phyloP scores from a whole-genome alignment of 2,329 filamentous ascomycete genomes.

The Microsporum canis region DNA sequence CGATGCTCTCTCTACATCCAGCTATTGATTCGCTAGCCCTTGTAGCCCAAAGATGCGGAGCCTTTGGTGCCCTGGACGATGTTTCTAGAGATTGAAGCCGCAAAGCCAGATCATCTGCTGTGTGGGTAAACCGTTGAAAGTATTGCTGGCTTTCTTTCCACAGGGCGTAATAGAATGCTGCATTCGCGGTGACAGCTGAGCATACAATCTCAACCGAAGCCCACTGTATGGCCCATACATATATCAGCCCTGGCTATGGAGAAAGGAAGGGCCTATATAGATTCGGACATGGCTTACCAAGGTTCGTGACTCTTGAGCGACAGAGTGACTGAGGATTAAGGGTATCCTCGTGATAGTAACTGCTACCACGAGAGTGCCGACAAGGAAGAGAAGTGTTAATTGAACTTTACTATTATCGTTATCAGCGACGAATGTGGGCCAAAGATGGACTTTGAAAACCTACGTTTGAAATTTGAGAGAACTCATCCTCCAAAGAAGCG shows the following conservation, averaged over 20 bases:
- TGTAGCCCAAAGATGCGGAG: not conserved
- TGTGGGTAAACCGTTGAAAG: not conserved
- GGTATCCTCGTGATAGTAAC: conserved; percentile 14
- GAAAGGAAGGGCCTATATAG: not conserved
- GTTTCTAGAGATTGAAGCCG: not conserved
- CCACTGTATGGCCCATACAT: conserved; percentile 7
- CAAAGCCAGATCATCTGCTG: not conserved
- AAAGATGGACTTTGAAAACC: not conserved
- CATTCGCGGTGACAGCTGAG: conserved; percentile 12
- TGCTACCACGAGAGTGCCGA: conserved; percentile 11
- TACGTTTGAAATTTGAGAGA: conserved; percentile 13
- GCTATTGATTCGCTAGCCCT: not conserved
- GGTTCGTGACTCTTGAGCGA: conserved; percentile 12
- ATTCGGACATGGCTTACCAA: conserved; percentile 6
- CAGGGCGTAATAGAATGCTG: conserved; percentile 14
- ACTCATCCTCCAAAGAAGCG: conserved; percentile 15
- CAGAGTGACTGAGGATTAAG: conserved; percentile 11
- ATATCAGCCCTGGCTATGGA: not conserved
- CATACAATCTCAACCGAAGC: conserved; percentile 15
- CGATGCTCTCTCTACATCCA: not conserved
- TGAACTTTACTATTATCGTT: conserved; percentile 12
- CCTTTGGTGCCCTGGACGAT: not conserved
- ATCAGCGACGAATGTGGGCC: not conserved
- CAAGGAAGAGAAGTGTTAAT: conserved; percentile 14
- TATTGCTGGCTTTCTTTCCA: conserved; percentile 11